Percentiles rank a stretch among this genome's conserved stretches.
Conservation (phyloP, 192 early-diverging fungal genomes). For the Paraglomus brasilianum region DNA sequence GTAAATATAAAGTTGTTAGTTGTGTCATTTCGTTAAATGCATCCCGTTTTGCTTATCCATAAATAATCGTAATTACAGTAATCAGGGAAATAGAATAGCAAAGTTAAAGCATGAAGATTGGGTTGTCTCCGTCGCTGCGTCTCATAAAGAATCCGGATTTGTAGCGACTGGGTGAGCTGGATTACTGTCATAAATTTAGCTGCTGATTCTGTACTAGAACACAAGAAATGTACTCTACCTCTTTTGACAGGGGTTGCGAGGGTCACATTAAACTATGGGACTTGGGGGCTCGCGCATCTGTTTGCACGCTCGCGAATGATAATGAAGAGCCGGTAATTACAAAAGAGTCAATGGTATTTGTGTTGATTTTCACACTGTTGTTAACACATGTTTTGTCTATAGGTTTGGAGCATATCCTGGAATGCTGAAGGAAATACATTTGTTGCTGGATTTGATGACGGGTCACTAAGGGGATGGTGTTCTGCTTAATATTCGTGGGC, state of each 20-base stretch:
- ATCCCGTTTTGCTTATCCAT: background rate
- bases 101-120: conserved; percentile 22
- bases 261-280: conserved; percentile 19
- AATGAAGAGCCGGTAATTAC: conserved; percentile 1
- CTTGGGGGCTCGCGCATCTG: background rate
- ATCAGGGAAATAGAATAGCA: conserved; percentile 20
- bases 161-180: conserved; percentile 19
- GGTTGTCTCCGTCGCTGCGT: conserved; percentile 17
- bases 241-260: background rate
- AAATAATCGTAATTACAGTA: conserved; percentile 1
- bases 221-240: background rate
- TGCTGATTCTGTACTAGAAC: background rate
- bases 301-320: background rate
- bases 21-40: background rate
- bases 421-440: conserved; percentile 25
- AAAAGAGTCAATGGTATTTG: background rate
- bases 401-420: conserved; percentile 27
- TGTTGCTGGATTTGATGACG: conserved; percentile 16
- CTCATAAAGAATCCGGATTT: conserved; percentile 9
- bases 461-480: conserved; percentile 7
- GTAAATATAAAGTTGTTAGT: conserved; percentile 8
- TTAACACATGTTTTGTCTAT: background rate
- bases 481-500: background rate
- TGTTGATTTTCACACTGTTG: background rate
- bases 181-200: background rate